Percentiles rank a stretch among this genome's conserved stretches.
These are phyloP conservation scores for Ophiocordyceps unilateralis DNA, from an alignment of 2,329 filamentous ascomycete genomes.

Conservation along the genomic window DNA sequence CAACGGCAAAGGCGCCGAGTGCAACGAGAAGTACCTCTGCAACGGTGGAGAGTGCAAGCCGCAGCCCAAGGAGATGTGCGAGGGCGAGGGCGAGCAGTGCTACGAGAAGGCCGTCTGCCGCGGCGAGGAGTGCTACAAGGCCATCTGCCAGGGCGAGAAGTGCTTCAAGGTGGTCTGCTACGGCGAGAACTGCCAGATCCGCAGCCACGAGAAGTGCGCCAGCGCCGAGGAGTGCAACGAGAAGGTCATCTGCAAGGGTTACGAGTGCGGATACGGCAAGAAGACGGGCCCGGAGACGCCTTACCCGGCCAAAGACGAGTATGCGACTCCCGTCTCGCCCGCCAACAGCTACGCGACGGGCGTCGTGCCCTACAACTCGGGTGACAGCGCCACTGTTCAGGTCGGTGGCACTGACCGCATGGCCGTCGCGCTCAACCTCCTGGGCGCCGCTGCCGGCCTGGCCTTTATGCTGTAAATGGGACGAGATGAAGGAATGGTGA, in stretches of 20 bases:
- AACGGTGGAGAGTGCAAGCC: background rate
- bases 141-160: background rate
- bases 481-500: background rate
- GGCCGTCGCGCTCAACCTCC: slow-evolving; percentile 5
- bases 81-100: background rate
- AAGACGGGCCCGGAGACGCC: background rate
- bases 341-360: background rate
- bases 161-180: background rate
- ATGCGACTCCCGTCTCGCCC: background rate
- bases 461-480: slow-evolving; percentile 8
- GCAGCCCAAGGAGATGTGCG: background rate
- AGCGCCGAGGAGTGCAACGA: background rate
- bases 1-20: background rate
- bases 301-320: background rate
- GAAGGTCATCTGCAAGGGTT: background rate
- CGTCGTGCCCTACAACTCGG: background rate
- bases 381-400: background rate
- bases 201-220: background rate
- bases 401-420: slow-evolving; percentile 7
- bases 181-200: background rate
- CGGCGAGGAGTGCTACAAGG: background rate
- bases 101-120: background rate
- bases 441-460: slow-evolving; percentile 9
- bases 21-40: background rate
- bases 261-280: slow-evolving; percentile 1